Evolutionary conservation across 345 rosid genomes (phyloP).

Genomic region (Salix purpurea): DNA sequence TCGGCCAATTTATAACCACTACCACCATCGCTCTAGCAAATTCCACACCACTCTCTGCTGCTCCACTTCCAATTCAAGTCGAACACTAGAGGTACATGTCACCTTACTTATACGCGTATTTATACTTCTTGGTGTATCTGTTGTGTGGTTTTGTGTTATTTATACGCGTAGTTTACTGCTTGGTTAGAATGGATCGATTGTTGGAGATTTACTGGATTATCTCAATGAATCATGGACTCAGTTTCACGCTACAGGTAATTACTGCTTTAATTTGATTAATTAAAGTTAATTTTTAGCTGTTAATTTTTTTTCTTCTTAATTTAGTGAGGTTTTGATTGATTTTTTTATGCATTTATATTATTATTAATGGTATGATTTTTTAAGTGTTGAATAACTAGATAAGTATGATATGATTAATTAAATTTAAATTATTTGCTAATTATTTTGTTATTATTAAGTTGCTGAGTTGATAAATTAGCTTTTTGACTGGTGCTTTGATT

Average conservation of each 20-base stretch:
- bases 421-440: too few species aligned
- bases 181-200: constrained; percentile 35
- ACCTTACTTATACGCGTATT: background rate
- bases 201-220: constrained; percentile 64
- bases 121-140: background rate
- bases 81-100: constrained; percentile 13
- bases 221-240: constrained; percentile 96
- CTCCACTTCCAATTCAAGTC: constrained; percentile 15
- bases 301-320: background rate
- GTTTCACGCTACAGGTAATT: constrained; percentile 75
- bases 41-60: constrained; percentile 30
- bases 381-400: background rate
- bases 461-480: background rate
- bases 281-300: background rate
- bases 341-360: background rate
- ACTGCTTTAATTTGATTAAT: too few species aligned
- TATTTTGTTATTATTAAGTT: background rate
- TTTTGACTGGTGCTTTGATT: background rate
- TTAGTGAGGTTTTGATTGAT: background rate
- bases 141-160: background rate
- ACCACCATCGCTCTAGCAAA: constrained; percentile 25
- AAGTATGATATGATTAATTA: too few species aligned
- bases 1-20: constrained; percentile 8
- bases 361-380: background rate
- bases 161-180: background rate